A percentile compares a stretch with the other conserved stretches of the same genome.
phyloP scores from a whole-genome alignment of 306 rosid genomes.

The Luffa acutangula region DNA sequence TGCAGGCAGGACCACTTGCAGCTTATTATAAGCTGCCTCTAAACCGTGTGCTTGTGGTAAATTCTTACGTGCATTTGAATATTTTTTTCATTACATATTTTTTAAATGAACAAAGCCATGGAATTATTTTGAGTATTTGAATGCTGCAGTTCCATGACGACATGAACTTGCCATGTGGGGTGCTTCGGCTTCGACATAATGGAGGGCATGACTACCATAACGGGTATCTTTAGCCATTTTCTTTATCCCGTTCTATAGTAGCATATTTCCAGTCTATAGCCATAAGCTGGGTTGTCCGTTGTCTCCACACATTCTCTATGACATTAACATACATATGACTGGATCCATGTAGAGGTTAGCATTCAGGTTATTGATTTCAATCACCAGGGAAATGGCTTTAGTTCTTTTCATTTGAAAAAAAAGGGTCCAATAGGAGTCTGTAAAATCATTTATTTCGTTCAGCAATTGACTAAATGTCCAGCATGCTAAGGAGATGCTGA shows the following conservation, averaged over 20 bases:
- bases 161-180: constrained; percentile 84
- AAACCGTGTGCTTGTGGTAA: constrained; percentile 81
- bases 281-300: neutral
- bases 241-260: neutral
- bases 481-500: neutral
- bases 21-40: constrained; percentile 96
- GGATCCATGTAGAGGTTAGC: neutral
- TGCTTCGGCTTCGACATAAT: constrained; percentile 66
- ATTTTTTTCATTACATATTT: constrained; percentile 2
- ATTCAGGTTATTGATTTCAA: neutral
- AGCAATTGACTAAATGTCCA: neutral
- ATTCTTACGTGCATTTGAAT: neutral
- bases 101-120: constrained; percentile 1
- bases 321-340: neutral
- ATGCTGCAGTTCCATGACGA: constrained; percentile 73
- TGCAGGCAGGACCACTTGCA: constrained; percentile 79
- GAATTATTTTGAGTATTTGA: neutral
- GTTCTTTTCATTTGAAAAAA: neutral
- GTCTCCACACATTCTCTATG: neutral
- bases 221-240: constrained; percentile 32
- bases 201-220: constrained; percentile 89
- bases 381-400: neutral
- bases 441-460: neutral
- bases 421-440: neutral
- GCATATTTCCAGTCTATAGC: neutral